These are phyloP conservation scores for Syzygium syzygioides DNA, from an alignment of 441 rosid species.

Conservation along the genomic window DNA sequence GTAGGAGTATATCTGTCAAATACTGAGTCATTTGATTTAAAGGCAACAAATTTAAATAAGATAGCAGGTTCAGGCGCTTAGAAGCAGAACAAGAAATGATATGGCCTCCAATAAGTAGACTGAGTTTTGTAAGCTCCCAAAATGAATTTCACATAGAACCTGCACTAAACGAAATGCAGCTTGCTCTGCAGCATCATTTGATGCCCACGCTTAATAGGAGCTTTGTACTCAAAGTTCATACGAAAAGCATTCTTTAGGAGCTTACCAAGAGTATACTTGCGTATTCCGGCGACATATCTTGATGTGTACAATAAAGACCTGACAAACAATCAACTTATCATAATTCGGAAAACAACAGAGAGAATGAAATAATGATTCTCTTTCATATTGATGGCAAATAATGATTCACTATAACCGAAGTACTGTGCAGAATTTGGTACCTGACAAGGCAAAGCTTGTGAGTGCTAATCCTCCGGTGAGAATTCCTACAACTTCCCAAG, in stretches of 20 bases:
- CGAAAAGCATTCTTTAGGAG: not conserved
- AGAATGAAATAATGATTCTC: not conserved
- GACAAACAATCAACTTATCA: conserved; percentile 4
- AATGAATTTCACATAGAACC: not conserved
- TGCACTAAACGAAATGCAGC: not conserved
- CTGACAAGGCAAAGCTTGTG: conserved; percentile 92
- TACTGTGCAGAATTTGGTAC: conserved; percentile 26
- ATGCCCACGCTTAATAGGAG: not conserved
- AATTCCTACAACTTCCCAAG: conserved; percentile 91
- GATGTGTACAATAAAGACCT: conserved; percentile 95
- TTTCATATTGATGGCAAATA: not conserved
- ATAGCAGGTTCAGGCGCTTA: not conserved
- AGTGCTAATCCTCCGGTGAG: conserved; percentile 85
- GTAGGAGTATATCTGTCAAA: not conserved
- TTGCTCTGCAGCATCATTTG: not conserved
- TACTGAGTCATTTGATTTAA: not conserved
- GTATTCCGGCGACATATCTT: conserved; percentile 92
- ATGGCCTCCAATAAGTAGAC: not conserved
- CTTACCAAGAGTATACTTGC: conserved; percentile 80
- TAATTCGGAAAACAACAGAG: not conserved
- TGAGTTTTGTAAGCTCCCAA: not conserved
- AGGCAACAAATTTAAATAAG: not conserved
- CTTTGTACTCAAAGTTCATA: not conserved
- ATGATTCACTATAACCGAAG: not conserved
- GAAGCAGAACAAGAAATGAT: not conserved